These are phyloP conservation scores for Durotheca rogersii DNA, from an alignment of 495 filamentous ascomycete genomes.

Conservation along the genomic window DNA sequence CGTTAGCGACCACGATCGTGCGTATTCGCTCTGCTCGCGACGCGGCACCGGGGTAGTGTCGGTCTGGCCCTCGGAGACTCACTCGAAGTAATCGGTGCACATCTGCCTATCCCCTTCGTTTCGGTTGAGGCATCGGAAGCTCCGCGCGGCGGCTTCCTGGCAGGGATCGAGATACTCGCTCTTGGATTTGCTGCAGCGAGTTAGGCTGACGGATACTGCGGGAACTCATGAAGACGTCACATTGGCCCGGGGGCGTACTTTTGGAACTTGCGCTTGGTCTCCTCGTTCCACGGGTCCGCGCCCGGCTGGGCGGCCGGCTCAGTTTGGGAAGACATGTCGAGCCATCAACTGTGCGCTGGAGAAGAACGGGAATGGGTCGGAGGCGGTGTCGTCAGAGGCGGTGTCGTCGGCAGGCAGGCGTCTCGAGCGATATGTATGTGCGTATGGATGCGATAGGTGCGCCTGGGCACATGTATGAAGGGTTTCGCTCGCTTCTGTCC, in stretches of 20 bases:
- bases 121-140: conserved; percentile 80
- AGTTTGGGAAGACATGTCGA: conserved; percentile 30
- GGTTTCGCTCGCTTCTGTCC: no score
- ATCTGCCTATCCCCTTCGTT: conserved; percentile 83
- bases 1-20: conserved; percentile 24
- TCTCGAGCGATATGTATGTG: not conserved
- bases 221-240: not conserved
- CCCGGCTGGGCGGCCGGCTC: conserved; percentile 13
- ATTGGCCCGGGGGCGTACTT: conserved; percentile 30
- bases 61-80: conserved; percentile 25
- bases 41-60: not conserved
- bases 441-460: no score
- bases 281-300: conserved; percentile 41
- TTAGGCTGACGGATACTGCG: not conserved
- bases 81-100: conserved; percentile 95
- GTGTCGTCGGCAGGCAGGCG: not conserved
- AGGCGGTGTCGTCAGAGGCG: not conserved
- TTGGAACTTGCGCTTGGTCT: conserved; percentile 49
- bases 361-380: not conserved
- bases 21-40: not conserved
- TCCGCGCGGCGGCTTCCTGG: conserved; percentile 86
- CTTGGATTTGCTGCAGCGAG: conserved; percentile 63
- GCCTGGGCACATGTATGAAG: no score
- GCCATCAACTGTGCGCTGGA: conserved; percentile 1
- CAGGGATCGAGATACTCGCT: conserved; percentile 93